phyloP scores from a whole-genome alignment of 1,284 basidiomycete species.

The Cystobasidiaceae sp. region DNA sequence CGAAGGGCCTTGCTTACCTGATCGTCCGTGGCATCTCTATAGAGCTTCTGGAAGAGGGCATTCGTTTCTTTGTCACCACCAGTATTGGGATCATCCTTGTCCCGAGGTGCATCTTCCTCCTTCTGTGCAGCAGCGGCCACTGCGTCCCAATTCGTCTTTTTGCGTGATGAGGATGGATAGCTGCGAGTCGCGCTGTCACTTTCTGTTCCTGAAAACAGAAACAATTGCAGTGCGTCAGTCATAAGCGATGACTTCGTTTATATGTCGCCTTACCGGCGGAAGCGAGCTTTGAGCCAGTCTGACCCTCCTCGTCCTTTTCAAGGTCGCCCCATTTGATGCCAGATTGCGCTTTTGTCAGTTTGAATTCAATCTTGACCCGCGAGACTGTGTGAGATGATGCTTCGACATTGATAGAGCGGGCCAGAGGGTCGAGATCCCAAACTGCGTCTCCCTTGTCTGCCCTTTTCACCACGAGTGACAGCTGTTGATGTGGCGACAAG shows the following conservation, averaged over 20 bases:
- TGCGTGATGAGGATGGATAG: slow-evolving; percentile 45
- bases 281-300: slow-evolving; percentile 37
- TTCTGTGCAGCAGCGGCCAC: slow-evolving; percentile 55
- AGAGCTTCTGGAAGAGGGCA: slow-evolving; percentile 57
- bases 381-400: slow-evolving; percentile 63
- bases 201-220: not conserved
- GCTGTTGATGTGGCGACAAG: slow-evolving; percentile 13
- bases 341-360: slow-evolving; percentile 58
- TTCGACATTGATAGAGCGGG: slow-evolving; percentile 66
- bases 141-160: slow-evolving; percentile 73
- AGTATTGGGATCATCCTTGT: slow-evolving; percentile 72
- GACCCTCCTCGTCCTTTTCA: slow-evolving; percentile 55
- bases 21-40: slow-evolving; percentile 69
- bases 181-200: not conserved
- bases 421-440: slow-evolving; percentile 62
- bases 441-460: slow-evolving; percentile 39
- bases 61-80: slow-evolving; percentile 60
- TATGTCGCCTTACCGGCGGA: not conserved
- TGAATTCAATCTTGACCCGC: slow-evolving; percentile 75
- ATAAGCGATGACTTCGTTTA: not conserved
- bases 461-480: slow-evolving; percentile 42
- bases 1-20: slow-evolving; percentile 51
- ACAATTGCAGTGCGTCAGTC: not conserved
- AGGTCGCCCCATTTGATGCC: slow-evolving; percentile 69
- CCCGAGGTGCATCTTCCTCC: slow-evolving; percentile 50